Evolutionary conservation across 164 flowering plant genomes (phyloP).

Genomic region (Liriodendron chinense): DNA sequence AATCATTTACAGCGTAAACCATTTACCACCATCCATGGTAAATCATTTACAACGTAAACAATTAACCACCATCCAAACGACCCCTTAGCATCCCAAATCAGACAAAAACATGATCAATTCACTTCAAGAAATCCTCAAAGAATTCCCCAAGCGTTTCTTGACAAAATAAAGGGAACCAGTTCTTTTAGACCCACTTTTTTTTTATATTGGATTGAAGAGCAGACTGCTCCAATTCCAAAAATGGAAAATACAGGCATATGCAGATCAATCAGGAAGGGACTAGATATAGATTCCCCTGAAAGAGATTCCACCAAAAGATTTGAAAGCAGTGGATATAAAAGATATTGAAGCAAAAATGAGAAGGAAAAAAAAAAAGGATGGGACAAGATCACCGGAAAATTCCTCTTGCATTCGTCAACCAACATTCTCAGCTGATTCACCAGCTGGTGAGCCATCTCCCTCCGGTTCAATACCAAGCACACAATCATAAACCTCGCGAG

Average conservation of each 20-base stretch:
- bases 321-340: not conserved
- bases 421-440: constrained; percentile 60
- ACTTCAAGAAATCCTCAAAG: too few species aligned
- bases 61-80: too few species aligned
- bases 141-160: too few species aligned
- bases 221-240: too few species aligned
- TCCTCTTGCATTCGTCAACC: constrained; percentile 76
- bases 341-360: not conserved
- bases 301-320: not conserved
- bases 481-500: constrained; percentile 79
- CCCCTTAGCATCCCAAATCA: too few species aligned
- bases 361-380: not conserved
- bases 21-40: too few species aligned
- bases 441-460: constrained; percentile 73
- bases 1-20: too few species aligned
- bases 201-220: too few species aligned
- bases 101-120: too few species aligned
- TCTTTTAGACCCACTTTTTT: too few species aligned
- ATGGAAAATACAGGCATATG: not conserved
- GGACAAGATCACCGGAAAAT: constrained; percentile 56
- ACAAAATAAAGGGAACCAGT: too few species aligned
- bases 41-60: too few species aligned
- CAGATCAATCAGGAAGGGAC: not conserved
- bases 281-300: not conserved
- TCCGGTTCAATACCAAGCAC: constrained; percentile 67